phyloP scores from a whole-genome alignment of 2,329 filamentous ascomycete genomes.

The Sclerotinia borealis region DNA sequence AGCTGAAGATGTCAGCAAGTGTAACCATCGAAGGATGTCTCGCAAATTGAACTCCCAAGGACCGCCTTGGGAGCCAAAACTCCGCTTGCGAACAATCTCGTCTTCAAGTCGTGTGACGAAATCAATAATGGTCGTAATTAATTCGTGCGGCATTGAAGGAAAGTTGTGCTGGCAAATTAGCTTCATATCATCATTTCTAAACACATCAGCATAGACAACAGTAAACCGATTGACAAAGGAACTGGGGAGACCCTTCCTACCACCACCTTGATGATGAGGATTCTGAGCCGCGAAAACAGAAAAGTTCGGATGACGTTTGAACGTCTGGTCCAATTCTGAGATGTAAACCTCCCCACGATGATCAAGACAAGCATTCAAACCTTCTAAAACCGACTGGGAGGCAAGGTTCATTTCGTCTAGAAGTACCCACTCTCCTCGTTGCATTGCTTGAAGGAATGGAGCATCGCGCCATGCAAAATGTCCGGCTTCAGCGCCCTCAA shows the following conservation, averaged over 20 bases:
- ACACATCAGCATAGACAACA: slow-evolving; percentile 92
- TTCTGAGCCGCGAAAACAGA: slow-evolving; percentile 97
- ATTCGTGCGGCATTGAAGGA: slow-evolving; percentile 51
- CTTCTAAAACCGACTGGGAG: slow-evolving; percentile 93
- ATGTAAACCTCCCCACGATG: slow-evolving; percentile 95
- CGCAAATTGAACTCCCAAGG: slow-evolving; percentile 97
- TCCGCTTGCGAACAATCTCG: slow-evolving; percentile 54
- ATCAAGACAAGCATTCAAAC: slow-evolving; percentile 91
- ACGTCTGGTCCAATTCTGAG: slow-evolving; percentile 89
- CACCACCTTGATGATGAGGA: slow-evolving; percentile 93
- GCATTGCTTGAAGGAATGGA: slow-evolving; percentile 93
- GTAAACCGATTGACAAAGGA: slow-evolving; percentile 98
- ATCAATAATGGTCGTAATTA: slow-evolving; percentile 62
- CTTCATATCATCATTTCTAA: slow-evolving; percentile 72
- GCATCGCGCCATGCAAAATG: slow-evolving; percentile 95
- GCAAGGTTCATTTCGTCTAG: slow-evolving; percentile 98
- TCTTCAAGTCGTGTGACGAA: slow-evolving; percentile 79
- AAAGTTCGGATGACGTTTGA: slow-evolving; percentile 82
- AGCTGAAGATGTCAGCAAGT: slow-evolving; percentile 57
- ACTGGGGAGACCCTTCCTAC: slow-evolving; percentile 85
- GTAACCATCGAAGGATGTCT: slow-evolving; percentile 83
- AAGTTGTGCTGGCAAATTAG: slow-evolving; percentile 77
- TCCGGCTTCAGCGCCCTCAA: slow-evolving; percentile 85
- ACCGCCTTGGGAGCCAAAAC: slow-evolving; percentile 58
- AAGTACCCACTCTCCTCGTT: slow-evolving; percentile 91